A percentile compares a stretch with the other conserved stretches of the same genome.
phyloP scores from a whole-genome alignment of 2,329 filamentous ascomycete species.

The Diaporthe sp. region DNA sequence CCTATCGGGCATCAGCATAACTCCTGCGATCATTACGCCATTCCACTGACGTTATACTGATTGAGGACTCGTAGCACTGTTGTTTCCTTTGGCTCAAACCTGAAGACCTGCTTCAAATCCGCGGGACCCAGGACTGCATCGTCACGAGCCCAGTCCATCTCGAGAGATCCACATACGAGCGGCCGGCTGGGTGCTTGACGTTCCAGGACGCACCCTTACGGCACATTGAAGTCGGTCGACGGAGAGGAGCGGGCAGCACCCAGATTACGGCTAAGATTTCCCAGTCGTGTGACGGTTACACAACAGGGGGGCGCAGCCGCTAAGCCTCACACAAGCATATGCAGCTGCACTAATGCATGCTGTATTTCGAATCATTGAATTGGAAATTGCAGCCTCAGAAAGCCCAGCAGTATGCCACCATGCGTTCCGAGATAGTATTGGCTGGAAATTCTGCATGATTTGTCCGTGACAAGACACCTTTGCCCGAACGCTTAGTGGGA shows the following conservation, averaged over 20 bases:
- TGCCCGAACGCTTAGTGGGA: too few relatives aligned
- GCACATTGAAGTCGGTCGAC: neutral
- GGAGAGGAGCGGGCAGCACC: neutral
- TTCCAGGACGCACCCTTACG: neutral
- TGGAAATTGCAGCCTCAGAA: neutral
- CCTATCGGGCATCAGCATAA: neutral
- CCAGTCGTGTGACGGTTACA: neutral
- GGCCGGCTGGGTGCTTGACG: neutral
- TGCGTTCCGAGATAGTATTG: too few relatives aligned
- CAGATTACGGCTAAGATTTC: neutral
- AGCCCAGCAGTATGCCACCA: neutral
- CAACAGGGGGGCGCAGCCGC: slow-evolving; percentile 11
- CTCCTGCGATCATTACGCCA: too few relatives aligned
- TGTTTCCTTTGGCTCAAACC: slow-evolving; percentile 17
- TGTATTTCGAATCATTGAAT: neutral
- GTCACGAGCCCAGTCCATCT: slow-evolving; percentile 18
- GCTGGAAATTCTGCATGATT: too few relatives aligned
- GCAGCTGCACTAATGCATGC: slow-evolving; percentile 10
- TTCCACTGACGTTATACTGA: neutral
- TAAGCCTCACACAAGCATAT: neutral
- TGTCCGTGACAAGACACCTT: too few relatives aligned
- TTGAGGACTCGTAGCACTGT: neutral
- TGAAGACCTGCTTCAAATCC: slow-evolving; percentile 22
- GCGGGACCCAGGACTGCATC: neutral
- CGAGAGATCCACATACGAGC: neutral